These are phyloP conservation scores for Euphorbia corollata DNA, from an alignment of 441 rosid species.

Conservation along the genomic window DNA sequence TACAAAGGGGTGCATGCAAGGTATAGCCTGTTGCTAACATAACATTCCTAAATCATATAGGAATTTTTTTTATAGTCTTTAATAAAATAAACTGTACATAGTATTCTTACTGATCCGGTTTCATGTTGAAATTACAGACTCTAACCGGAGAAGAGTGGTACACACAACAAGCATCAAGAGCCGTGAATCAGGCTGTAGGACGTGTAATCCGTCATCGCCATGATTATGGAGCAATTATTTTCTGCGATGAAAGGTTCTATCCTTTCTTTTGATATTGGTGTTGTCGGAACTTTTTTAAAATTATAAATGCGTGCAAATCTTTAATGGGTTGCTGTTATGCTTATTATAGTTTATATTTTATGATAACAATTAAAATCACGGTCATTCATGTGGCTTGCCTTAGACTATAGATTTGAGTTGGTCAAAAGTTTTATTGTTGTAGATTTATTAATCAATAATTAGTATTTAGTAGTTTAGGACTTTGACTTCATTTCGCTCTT, in stretches of 20 bases:
- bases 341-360: background rate
- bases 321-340: background rate
- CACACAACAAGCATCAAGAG: slow-evolving; percentile 85
- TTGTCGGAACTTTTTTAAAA: slow-evolving; percentile 3
- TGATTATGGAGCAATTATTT: slow-evolving; percentile 91
- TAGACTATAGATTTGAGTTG: background rate
- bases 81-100: background rate
- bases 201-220: slow-evolving; percentile 95
- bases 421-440: background rate
- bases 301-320: background rate
- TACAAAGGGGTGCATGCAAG: slow-evolving; percentile 39
- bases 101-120: slow-evolving; percentile 19
- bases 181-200: slow-evolving; percentile 98
- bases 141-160: slow-evolving; percentile 89
- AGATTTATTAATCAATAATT: background rate
- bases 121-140: slow-evolving; percentile 34
- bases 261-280: slow-evolving; percentile 6
- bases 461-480: slow-evolving; percentile 5
- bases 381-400: background rate
- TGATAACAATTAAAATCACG: background rate
- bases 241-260: slow-evolving; percentile 84
- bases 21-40: slow-evolving; percentile 31
- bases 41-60: slow-evolving; percentile 15
- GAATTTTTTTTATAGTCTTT: background rate
- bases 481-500: slow-evolving; percentile 17